Conservation (phyloP, 2,329 filamentous ascomycete genomes). For the Diplodia seriata region DNA sequence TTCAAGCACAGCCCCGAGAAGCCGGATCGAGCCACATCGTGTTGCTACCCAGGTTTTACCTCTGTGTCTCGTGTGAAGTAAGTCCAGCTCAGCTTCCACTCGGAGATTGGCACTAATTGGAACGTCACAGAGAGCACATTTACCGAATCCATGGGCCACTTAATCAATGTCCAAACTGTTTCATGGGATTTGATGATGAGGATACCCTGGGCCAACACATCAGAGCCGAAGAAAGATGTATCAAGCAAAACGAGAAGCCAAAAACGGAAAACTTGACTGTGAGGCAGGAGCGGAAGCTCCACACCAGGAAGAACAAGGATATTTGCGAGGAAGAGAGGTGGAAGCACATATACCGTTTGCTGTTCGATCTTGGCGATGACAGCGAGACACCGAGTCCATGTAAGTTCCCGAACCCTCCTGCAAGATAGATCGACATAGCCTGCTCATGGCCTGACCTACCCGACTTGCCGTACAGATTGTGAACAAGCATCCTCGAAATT, state of each 20-base stretch:
- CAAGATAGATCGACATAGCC: no score
- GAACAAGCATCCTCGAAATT: no score
- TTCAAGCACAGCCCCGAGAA: background rate
- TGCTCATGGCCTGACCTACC: no score
- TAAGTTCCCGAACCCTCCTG: background rate
- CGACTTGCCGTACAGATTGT: no score
- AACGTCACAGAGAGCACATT: background rate
- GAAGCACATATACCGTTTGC: background rate
- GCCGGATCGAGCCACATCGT: background rate
- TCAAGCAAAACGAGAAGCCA: background rate
- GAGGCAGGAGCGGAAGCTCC: background rate
- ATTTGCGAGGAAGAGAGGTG: background rate
- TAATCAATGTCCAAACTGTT: background rate
- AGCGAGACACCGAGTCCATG: background rate
- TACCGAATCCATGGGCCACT: background rate
- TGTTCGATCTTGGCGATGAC: background rate
- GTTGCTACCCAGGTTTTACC: background rate
- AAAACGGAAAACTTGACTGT: background rate
- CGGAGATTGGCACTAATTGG: background rate
- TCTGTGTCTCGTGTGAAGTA: background rate
- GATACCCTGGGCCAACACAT: background rate
- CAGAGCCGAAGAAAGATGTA: background rate
- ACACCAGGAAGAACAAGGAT: background rate
- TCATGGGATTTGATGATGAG: background rate
- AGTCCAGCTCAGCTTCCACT: background rate